Evolutionary conservation across 345 rosid species (phyloP).

Genomic region (Linum lewisii): DNA sequence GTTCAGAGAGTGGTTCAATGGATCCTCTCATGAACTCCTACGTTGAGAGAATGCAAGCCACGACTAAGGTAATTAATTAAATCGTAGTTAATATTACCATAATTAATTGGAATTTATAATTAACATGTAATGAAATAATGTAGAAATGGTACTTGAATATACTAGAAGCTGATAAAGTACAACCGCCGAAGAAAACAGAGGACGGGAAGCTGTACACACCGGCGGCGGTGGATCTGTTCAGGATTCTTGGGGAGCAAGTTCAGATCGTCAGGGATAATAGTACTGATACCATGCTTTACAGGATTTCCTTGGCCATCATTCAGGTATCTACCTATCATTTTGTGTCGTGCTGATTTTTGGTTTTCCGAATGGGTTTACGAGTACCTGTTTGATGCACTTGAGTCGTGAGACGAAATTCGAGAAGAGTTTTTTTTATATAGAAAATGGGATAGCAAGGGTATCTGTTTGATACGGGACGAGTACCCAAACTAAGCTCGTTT

Average conservation of each 20-base stretch:
- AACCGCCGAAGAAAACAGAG: slow-evolving; percentile 94
- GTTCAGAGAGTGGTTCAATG: slow-evolving; percentile 98
- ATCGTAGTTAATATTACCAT: neutral
- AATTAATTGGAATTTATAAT: no score
- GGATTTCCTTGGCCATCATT: slow-evolving; percentile 86
- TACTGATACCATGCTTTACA: slow-evolving; percentile 91
- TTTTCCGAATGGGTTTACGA: no score
- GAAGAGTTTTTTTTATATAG: no score
- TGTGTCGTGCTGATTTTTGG: no score
- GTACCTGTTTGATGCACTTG: no score
- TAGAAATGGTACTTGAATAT: slow-evolving; percentile 98
- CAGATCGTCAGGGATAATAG: slow-evolving; percentile 95
- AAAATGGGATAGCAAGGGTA: no score
- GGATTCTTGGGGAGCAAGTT: slow-evolving; percentile 98
- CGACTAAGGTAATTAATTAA: slow-evolving; percentile 55
- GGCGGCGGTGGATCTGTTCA: slow-evolving; percentile 97
- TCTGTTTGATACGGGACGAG: no score
- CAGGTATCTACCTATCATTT: slow-evolving; percentile 43
- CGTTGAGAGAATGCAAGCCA: slow-evolving; percentile 98
- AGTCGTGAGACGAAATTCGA: no score
- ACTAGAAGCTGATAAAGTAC: slow-evolving; percentile 92
- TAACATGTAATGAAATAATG: no score
- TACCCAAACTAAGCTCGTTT: no score
- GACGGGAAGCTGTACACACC: slow-evolving; percentile 98
- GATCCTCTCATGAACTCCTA: slow-evolving; percentile 98